These are phyloP conservation scores for Calonectria hawksworthii DNA, from an alignment of 2,329 filamentous ascomycete genomes.

Conservation along the genomic window DNA sequence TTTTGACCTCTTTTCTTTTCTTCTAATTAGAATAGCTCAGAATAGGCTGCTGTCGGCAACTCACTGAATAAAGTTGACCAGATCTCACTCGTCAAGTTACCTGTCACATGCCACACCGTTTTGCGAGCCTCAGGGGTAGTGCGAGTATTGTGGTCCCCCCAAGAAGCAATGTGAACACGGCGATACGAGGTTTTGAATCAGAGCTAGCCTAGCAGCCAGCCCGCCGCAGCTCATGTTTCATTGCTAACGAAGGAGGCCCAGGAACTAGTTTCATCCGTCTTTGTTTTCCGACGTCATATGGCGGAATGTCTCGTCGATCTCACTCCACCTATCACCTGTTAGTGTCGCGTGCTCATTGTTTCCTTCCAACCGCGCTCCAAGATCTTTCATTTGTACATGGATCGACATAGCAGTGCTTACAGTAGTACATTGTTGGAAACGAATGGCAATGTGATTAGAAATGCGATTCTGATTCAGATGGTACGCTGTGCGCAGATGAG, in stretches of 20 bases:
- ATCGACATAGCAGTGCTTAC: too few species aligned
- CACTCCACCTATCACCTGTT: background rate
- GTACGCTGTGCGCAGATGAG: background rate
- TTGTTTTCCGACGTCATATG: conserved; percentile 80
- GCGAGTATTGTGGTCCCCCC: background rate
- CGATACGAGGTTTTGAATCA: background rate
- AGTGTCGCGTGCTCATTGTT: background rate
- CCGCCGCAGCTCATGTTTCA: conserved; percentile 26
- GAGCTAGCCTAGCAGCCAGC: background rate
- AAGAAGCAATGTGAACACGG: background rate
- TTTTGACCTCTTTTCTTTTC: background rate
- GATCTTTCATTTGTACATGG: background rate
- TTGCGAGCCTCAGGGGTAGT: background rate
- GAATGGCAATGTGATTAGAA: background rate
- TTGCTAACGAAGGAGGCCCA: conserved; percentile 40
- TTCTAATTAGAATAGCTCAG: background rate
- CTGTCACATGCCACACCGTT: too few species aligned
- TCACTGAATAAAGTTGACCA: conserved; percentile 1
- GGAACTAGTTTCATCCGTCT: conserved; percentile 75
- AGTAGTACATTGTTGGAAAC: too few species aligned
- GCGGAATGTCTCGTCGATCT: conserved; percentile 79
- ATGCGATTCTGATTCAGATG: background rate
- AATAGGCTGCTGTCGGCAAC: too few species aligned
- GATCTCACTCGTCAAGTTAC: background rate
- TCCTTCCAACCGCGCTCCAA: background rate